A percentile compares a stretch with the other conserved stretches of the same genome.
Conservation (phyloP, 2,329 filamentous ascomycete species). For the Stagonosporopsis tanaceti region DNA sequence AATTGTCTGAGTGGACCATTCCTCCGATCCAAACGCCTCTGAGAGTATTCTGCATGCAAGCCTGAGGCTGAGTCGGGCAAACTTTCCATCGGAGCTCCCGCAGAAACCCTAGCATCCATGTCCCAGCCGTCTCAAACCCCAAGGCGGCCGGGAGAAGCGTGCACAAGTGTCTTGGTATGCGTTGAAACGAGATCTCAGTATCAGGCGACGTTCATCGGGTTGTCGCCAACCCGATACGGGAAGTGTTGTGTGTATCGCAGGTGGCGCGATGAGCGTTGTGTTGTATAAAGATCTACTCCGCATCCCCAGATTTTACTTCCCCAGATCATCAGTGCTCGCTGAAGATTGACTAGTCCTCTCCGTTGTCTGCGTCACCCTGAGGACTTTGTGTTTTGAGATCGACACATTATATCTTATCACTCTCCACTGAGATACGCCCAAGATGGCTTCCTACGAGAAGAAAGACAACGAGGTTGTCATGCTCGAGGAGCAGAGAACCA, state of each 20-base stretch:
- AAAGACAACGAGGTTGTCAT: slow-evolving; percentile 39
- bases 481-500: slow-evolving; percentile 37
- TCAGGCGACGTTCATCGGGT: slow-evolving; percentile 27
- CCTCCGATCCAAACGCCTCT: slow-evolving; percentile 20
- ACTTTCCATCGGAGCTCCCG: slow-evolving; percentile 24
- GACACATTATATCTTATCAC: background rate
- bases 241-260: slow-evolving; percentile 11
- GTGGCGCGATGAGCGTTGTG: slow-evolving; percentile 1
- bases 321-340: slow-evolving; percentile 34
- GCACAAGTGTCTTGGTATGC: slow-evolving; percentile 33
- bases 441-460: slow-evolving; percentile 25
- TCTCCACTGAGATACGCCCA: background rate
- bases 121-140: slow-evolving; percentile 25
- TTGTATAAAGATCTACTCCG: slow-evolving; percentile 31
- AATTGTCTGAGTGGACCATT: slow-evolving; percentile 17
- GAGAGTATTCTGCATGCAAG: slow-evolving; percentile 18
- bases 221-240: slow-evolving; percentile 6
- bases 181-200: slow-evolving; percentile 24
- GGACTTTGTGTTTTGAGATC: slow-evolving; percentile 1
- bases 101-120: slow-evolving; percentile 12
- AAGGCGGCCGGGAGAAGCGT: slow-evolving; percentile 35
- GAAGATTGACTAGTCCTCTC: slow-evolving; percentile 28
- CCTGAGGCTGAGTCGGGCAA: slow-evolving; percentile 18
- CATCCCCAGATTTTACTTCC: slow-evolving; percentile 32
- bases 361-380: slow-evolving; percentile 11